A percentile compares a stretch with the other conserved stretches of the same genome.
Conservation (phyloP, 495 filamentous ascomycete species). For the Talaromyces thailandensis region DNA sequence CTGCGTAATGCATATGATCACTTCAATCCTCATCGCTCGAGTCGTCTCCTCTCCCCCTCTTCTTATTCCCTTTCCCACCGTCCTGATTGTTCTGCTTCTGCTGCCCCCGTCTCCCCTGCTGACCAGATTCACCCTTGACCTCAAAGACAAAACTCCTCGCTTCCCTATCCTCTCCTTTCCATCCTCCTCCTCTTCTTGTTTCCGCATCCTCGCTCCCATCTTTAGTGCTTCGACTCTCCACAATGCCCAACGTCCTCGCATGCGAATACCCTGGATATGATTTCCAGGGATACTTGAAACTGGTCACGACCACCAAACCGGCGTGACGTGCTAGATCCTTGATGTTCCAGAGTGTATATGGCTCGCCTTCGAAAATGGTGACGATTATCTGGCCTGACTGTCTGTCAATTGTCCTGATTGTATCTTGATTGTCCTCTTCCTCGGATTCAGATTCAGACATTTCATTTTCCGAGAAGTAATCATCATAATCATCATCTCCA, state of each 20-base stretch:
- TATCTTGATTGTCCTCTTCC: conserved; percentile 6
- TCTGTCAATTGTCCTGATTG: conserved; percentile 11
- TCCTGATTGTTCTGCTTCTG: background rate
- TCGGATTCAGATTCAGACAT: background rate
- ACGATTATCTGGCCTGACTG: conserved; percentile 63
- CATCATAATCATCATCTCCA: conserved; percentile 13
- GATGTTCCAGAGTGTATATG: conserved; percentile 93
- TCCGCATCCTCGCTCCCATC: conserved; percentile 14
- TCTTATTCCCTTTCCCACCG: background rate
- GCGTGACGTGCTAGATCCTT: conserved; percentile 72
- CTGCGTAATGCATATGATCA: too few relatives aligned
- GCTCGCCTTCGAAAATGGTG: conserved; percentile 84
- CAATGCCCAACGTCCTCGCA: conserved; percentile 75
- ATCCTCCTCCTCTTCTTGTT: conserved; percentile 44
- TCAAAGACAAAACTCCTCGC: conserved; percentile 76
- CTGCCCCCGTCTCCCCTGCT: background rate
- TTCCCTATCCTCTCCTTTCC: conserved; percentile 71
- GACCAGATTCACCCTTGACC: conserved; percentile 25
- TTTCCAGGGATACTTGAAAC: conserved; percentile 64
- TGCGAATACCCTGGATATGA: conserved; percentile 83
- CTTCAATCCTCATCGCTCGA: conserved; percentile 1
- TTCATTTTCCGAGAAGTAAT: background rate
- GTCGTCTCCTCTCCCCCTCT: background rate
- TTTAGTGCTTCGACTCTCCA: conserved; percentile 38
- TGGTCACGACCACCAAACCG: conserved; percentile 65